Base-by-base conservation (phyloP, 2,329 filamentous ascomycete genomes). In the Nectriaceae sp. region DNA sequence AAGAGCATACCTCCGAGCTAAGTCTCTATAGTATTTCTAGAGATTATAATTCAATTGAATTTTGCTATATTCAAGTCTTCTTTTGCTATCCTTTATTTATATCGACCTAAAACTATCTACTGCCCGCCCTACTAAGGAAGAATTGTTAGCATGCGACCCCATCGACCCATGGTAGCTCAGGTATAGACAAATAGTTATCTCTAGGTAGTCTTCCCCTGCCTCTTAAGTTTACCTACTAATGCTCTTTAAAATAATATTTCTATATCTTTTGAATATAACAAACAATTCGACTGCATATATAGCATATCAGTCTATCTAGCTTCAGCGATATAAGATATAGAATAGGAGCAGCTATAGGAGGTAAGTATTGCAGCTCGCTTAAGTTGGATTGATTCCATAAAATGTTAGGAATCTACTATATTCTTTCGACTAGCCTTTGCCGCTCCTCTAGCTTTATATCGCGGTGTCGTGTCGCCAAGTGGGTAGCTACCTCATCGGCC, bases 121-220 rank as follows among this genome's bases (percentile, higher is more conserved):
- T 46, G 15, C 35, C 44, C 16, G 21, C 37, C 22, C 44, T 46
- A 33, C 33, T 39, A 4, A 24, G 16, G 39, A 46, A 46, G 24
- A 46, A 46, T 5, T 45, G 38, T 48, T 52, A 21, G 15, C 40
- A 42, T 8, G 21, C 20, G n/a, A 42, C 40, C 10, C 26, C 26
- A 22, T 42, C n/a, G 21, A 21, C 26, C 40, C 40, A 42, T 15
- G 40, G 40, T 5, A 26, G n/a, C 16, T 42, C 40, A 16, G 19
- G 19, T 15, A 13, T 21, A 13, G 5, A 31, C 15, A 31, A 31
- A 31, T 15, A 31, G 15, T 8, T 10, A 8, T 31, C 15, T 15
- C 10, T 15, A 10, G 15, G 15, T 31, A 31, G 26, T 31, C 26
- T 31, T 31, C 26, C 26, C 15, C 26, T 31, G 8, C 10, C 15